phyloP scores from a whole-genome alignment of 179 eudicot genomes.

The Silene noctiflora region DNA sequence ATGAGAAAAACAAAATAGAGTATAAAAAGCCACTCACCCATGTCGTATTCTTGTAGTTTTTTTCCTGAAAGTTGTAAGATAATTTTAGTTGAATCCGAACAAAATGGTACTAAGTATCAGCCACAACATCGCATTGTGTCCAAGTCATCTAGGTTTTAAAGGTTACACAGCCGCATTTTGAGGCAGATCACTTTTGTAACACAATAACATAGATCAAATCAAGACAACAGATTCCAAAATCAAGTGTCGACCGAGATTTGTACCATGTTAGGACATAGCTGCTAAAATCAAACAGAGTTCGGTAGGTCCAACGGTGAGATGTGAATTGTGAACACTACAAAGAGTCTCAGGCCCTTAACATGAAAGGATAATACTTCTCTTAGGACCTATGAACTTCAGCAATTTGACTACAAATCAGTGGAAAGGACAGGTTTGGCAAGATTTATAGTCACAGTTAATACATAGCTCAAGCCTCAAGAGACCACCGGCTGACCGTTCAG shows the following conservation, averaged over 20 bases:
- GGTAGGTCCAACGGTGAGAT: background rate
- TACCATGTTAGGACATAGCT: background rate
- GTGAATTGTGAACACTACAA: background rate
- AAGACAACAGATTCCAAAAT: background rate
- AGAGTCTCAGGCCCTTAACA: background rate
- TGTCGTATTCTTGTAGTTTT: no score
- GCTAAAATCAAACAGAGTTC: background rate
- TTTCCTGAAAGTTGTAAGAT: no score
- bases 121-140: background rate
- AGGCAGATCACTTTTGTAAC: background rate
- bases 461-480: background rate
- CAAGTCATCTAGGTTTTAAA: background rate
- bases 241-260: background rate
- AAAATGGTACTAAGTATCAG: background rate
- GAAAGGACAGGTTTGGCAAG: background rate
- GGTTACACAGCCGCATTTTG: background rate
- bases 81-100: background rate
- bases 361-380: no score
- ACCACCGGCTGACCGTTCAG: background rate
- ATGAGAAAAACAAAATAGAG: no score
- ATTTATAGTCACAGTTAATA: background rate
- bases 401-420: constrained; percentile 5
- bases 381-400: no score
- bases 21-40: no score
- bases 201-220: background rate